phyloP scores from a whole-genome alignment of 345 rosid species.

The Psidium friedrichsthalianum region DNA sequence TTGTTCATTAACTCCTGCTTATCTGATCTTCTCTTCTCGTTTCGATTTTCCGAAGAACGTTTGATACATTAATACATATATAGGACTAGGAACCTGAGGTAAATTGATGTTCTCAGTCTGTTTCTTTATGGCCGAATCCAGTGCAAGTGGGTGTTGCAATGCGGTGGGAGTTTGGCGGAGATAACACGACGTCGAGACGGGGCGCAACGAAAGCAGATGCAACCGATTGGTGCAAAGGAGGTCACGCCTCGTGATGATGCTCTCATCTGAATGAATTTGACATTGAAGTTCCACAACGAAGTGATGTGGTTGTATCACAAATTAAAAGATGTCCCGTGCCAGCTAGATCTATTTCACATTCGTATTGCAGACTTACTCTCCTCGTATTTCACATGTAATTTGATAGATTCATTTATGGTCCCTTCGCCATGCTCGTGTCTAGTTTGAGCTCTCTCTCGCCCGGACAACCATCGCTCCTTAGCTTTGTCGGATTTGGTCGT shows the following conservation, averaged over 20 bases:
- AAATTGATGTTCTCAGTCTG: background rate
- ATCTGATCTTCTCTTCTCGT: background rate
- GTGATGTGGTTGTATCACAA: background rate
- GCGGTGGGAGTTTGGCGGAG: background rate
- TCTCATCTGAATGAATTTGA: background rate
- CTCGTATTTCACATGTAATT: background rate
- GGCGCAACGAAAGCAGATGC: background rate
- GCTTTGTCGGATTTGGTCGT: accelerated
- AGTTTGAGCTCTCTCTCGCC: background rate
- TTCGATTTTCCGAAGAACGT: background rate
- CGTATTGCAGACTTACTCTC: background rate
- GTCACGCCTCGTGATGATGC: background rate
- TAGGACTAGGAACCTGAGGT: background rate
- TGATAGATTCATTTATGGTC: background rate
- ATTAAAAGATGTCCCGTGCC: background rate
- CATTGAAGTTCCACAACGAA: background rate
- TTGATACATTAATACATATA: background rate
- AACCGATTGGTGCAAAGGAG: background rate
- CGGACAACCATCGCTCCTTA: background rate
- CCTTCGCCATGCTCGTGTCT: background rate
- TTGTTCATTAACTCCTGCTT: background rate
- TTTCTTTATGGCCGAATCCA: background rate
- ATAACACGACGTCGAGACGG: background rate
- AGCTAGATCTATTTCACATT: background rate
- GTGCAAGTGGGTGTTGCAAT: background rate